A percentile compares a stretch with the other conserved stretches of the same genome.
These are phyloP conservation scores for Lenwebbia sp. DNA, from an alignment of 345 rosid species.

Conservation along the genomic window DNA sequence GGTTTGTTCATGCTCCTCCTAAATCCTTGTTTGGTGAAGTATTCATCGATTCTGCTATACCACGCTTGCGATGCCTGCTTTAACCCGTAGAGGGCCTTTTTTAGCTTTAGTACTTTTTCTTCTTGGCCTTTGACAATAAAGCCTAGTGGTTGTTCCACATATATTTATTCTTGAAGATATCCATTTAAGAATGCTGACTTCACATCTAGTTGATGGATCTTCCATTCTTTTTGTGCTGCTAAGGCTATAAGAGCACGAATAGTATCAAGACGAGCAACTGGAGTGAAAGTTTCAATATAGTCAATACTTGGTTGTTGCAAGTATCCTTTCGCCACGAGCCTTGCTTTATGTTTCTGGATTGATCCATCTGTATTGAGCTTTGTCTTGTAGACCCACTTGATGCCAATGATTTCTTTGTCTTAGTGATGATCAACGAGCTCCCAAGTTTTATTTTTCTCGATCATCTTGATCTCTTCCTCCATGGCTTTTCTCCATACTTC, in stretches of 20 bases:
- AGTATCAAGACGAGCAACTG: not conserved
- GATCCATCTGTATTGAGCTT: not conserved
- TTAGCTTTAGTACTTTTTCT: not conserved
- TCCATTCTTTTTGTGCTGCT: not conserved
- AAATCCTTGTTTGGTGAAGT: not conserved
- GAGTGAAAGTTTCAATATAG: not conserved
- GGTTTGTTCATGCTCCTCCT: not conserved
- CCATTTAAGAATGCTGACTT: not conserved
- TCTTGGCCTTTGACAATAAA: not conserved
- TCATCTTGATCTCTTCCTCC: too few species aligned
- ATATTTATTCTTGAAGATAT: not conserved
- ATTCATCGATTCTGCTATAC: not conserved
- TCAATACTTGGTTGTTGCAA: not conserved
- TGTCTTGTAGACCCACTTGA: not conserved
- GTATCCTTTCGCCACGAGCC: not conserved
- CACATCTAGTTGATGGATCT: not conserved
- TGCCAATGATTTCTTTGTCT: too few species aligned
- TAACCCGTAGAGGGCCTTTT: not conserved
- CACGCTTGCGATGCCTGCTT: not conserved
- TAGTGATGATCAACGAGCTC: too few species aligned
- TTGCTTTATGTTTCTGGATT: not conserved
- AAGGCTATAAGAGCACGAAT: not conserved
- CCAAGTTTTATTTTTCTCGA: too few species aligned
- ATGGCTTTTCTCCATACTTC: too few species aligned
- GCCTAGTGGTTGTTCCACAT: not conserved